These are phyloP conservation scores for Debaryomyces fabryi DNA, from an alignment of 1,139 yeast species.

Conservation along the genomic window DNA sequence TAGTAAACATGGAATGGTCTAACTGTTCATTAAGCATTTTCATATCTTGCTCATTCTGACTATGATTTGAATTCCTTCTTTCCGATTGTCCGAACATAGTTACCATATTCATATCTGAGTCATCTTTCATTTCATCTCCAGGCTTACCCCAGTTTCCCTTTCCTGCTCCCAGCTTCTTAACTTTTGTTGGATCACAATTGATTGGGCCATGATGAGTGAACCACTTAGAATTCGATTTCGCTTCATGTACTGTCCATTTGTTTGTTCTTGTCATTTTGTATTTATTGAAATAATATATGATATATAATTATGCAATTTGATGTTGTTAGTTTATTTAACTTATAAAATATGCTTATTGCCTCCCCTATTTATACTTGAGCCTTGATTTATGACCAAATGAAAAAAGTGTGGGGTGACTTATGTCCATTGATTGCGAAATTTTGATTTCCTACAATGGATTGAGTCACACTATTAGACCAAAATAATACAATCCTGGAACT, in stretches of 20 bases:
- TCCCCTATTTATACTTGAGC: slow-evolving; percentile 4
- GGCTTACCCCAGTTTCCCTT: slow-evolving; percentile 74
- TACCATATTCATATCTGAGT: slow-evolving; percentile 18
- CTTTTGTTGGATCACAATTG: slow-evolving; percentile 70
- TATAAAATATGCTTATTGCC: not conserved
- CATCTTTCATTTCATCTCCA: slow-evolving; percentile 64
- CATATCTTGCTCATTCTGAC: slow-evolving; percentile 30
- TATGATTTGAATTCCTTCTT: slow-evolving; percentile 49
- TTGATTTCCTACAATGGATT: not conserved
- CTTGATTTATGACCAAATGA: not conserved
- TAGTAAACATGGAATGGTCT: slow-evolving; percentile 16
- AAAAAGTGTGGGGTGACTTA: slow-evolving; percentile 8
- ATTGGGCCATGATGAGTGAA: slow-evolving; percentile 74
- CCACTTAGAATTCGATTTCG: slow-evolving; percentile 63
- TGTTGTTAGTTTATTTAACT: not conserved
- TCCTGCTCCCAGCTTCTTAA: slow-evolving; percentile 87
- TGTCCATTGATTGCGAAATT: slow-evolving; percentile 6
- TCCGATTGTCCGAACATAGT: slow-evolving; percentile 28
- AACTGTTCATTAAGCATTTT: slow-evolving; percentile 26
- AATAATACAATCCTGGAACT: slow-evolving; percentile 24
- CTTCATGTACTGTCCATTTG: slow-evolving; percentile 72
- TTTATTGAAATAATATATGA: not conserved
- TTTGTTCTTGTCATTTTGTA: slow-evolving; percentile 77
- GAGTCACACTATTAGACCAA: slow-evolving; percentile 5
- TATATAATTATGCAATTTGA: not conserved